Evolutionary conservation across 441 rosid genomes (phyloP), one percentile per base, ranked within the genome.

Genomic region (Populus tomentosa): DNA sequence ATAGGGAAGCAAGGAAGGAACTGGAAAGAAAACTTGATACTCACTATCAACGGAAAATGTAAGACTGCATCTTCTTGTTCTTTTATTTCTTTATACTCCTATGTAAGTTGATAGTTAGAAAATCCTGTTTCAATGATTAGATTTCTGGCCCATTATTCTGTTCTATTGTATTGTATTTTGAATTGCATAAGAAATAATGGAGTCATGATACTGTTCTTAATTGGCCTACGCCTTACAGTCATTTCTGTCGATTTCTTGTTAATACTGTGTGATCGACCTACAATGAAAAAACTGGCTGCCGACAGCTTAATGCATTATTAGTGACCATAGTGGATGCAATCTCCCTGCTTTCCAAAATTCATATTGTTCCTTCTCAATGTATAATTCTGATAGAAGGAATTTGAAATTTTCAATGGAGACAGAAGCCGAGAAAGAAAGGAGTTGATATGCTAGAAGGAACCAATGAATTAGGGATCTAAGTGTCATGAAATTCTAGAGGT

Each of bases 21-120:
- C 80, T 86, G 69, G 99, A 95, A 71, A 84, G 89, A 76, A 95
- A 86, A 84, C 86, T 88, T 56, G 97, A 95, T 78, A 89, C 90
- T 77, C 94, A 88, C 30, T 94, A 92, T 82, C 98, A 90, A 78
- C 94, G 97, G 36, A 90, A 88, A 82, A 88, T 95, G 97, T 95
- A 85, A 85, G 89, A 67, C 70, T 11, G 21, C 28, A 59, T 81
- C 50, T 23, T 67, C 72, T 42, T 40, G 40, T 30, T 28, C 53
- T 35, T 65, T n/a, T 38, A 23, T 61, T 77, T 70, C 56, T 62
- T 80, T 30, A 56, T 72, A 59, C 36, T 62, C 28, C 28, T 66
- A 63, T 69, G 33, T 40, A 18, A 66, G 38, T 67, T 67, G 11
- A 75, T 10, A 32, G 68, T 71, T 38, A 59, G 46, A 53, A 23